Evolutionary conservation across 306 rosid species (phyloP), one percentile per base, ranked within the genome.

Genomic region (Canavalia ensiformis): DNA sequence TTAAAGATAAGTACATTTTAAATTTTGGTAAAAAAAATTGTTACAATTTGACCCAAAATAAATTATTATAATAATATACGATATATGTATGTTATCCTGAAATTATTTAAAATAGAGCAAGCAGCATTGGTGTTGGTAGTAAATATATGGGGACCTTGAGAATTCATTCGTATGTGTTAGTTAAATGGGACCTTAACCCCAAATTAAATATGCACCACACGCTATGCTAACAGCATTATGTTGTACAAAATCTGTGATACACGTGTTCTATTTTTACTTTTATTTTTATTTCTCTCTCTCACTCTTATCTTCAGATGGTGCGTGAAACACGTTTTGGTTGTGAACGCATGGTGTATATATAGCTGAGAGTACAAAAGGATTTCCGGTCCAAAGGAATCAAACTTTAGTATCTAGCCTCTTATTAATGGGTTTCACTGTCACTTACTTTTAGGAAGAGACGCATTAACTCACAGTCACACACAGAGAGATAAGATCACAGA

Each of bases 271-370:
- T 35, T 51, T 13, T 8, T 6, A 11, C 4, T 72, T 7, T 13
- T 1, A 52, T 57, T 18, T 13, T 52, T 3, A 1, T 35, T 13
- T 44, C 6, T 47, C 8, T 46, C 12, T 68, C 12, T 25, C 41
- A 1, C 12, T 2, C 25, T 0, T 5, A 11, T 3, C 4, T 47
- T 12, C 0, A 2, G 4, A 28, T 2, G 13, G 0, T 0, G 0
- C 51, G 68, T 56, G 67, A 56, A 39, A 41, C 67, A 74, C 78
- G 68, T 74, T 74, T 42, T 73, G 54, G 68, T 41, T 39, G 41
- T 10, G 54, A 8, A 42, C 3, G 51, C 51, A 37, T 8, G 77
- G 5, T 18, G 34, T 9, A 37, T 51, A 39, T 28, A 56, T 56
- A 29, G 8, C 41, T 25, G 39, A 18, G 52, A 6, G 7, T 3